Evolutionary conservation across 495 filamentous ascomycete species (phyloP).

Genomic region (Amorphotheca resinae): DNA sequence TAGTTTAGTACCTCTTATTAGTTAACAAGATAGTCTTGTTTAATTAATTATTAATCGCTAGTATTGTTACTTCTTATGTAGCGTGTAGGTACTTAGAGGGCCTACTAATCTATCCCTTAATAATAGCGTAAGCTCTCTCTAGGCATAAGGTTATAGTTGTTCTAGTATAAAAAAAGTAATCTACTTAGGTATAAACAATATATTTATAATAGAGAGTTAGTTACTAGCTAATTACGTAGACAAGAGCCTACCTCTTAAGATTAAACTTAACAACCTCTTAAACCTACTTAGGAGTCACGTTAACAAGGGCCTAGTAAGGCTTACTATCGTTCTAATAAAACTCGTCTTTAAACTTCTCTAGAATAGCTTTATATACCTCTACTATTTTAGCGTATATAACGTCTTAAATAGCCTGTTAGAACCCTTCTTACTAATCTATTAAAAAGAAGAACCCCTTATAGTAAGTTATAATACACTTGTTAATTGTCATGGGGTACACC

Average conservation of each 20-base stretch:
- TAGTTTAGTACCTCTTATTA: background rate
- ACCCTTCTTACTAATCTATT: background rate
- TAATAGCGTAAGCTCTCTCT: background rate
- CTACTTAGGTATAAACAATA: background rate
- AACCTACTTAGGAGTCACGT: background rate
- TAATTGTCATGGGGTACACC: too few species aligned
- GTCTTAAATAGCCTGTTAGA: background rate
- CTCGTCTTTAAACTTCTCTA: background rate
- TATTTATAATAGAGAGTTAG: background rate
- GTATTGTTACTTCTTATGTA: background rate
- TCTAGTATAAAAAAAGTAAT: background rate
- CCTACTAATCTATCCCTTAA: background rate
- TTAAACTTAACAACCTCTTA: background rate
- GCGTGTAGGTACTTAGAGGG: background rate
- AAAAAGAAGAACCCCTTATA: background rate
- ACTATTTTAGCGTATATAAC: conserved; percentile 1
- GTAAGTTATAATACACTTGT: background rate
- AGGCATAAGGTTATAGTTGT: conserved; percentile 3
- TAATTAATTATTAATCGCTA: background rate
- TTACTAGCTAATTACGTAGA: background rate
- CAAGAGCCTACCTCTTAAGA: background rate
- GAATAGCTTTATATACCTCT: background rate
- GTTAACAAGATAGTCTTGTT: background rate
- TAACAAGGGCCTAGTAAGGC: background rate
- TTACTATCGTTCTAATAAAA: conserved; percentile 4